phyloP scores from a whole-genome alignment of 495 filamentous ascomycete genomes.

The Emericellopsis terricola region DNA sequence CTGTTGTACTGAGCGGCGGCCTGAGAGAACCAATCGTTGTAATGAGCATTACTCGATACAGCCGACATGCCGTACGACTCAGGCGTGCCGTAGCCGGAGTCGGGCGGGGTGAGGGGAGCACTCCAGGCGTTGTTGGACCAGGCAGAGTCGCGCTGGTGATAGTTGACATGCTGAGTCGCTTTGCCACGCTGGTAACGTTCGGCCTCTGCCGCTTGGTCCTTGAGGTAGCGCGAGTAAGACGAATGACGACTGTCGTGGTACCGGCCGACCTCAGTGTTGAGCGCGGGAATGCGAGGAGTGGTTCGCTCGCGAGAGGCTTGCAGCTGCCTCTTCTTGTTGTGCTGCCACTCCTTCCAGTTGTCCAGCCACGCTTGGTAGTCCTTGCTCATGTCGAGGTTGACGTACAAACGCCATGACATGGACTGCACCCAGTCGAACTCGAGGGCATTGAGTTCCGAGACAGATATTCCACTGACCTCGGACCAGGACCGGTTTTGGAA shows the following conservation, averaged over 20 bases:
- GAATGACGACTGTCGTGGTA: slow-evolving; percentile 15
- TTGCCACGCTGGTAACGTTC: slow-evolving; percentile 23
- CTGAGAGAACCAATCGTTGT: slow-evolving; percentile 26
- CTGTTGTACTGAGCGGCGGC: slow-evolving; percentile 7
- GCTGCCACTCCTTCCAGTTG: slow-evolving; percentile 69
- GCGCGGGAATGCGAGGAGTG: slow-evolving; percentile 41
- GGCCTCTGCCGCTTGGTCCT: slow-evolving; percentile 34
- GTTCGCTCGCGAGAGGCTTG: slow-evolving; percentile 27
- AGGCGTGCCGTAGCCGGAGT: slow-evolving; percentile 32
- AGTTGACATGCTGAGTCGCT: slow-evolving; percentile 14
- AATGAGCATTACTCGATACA: slow-evolving; percentile 22
- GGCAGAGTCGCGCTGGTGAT: slow-evolving; percentile 29
- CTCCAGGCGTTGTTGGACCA: slow-evolving; percentile 11
- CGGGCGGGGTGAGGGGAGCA: slow-evolving; percentile 28
- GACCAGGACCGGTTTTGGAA: slow-evolving; percentile 99
- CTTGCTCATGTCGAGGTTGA: slow-evolving; percentile 63
- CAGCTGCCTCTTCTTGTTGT: slow-evolving; percentile 38
- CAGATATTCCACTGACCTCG: slow-evolving; percentile 85
- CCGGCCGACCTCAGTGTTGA: slow-evolving; percentile 42
- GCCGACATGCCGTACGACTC: slow-evolving; percentile 24
- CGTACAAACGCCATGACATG: slow-evolving; percentile 76
- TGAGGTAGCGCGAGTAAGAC: slow-evolving; percentile 27
- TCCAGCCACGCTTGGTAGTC: slow-evolving; percentile 69
- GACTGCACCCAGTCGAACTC: slow-evolving; percentile 83
- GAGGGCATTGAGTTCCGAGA: slow-evolving; percentile 72